phyloP scores from a whole-genome alignment of 768 basidiomycete genomes.

The Pisolithus microcarpus region DNA sequence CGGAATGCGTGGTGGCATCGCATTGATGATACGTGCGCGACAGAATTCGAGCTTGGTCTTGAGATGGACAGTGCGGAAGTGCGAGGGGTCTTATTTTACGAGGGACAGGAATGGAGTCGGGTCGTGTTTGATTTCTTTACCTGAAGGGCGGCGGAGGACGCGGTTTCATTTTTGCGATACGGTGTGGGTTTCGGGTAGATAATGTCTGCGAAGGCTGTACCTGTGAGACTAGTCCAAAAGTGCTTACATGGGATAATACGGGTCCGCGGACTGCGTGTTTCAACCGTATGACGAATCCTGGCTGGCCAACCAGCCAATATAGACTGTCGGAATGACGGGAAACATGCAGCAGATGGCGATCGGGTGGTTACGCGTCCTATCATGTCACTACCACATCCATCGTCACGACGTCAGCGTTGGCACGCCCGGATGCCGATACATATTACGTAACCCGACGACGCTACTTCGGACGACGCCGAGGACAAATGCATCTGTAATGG shows the following conservation, averaged over 20 bases:
- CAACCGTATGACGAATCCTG: no score
- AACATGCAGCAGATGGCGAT: no score
- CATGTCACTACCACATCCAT: no score
- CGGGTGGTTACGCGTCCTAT: no score
- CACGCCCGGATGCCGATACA: background rate
- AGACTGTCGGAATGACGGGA: no score
- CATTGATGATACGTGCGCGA: background rate
- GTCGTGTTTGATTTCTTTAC: conserved; percentile 52
- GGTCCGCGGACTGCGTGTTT: no score
- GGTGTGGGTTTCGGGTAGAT: background rate
- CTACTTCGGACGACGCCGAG: background rate
- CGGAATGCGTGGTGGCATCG: background rate
- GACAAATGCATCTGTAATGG: background rate
- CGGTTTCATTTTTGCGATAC: background rate
- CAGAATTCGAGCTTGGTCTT: conserved; percentile 79
- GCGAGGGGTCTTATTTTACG: conserved; percentile 68
- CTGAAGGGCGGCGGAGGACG: conserved; percentile 13
- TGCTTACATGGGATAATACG: background rate
- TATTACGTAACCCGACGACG: background rate
- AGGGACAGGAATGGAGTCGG: conserved; percentile 76
- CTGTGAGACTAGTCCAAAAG: background rate
- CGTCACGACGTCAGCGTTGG: background rate
- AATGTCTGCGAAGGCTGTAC: background rate
- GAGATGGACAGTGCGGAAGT: conserved; percentile 85
- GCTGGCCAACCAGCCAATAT: no score